Base-by-base conservation (phyloP, 192 early-diverging fungal species). In the Coemansia sp. region DNA sequence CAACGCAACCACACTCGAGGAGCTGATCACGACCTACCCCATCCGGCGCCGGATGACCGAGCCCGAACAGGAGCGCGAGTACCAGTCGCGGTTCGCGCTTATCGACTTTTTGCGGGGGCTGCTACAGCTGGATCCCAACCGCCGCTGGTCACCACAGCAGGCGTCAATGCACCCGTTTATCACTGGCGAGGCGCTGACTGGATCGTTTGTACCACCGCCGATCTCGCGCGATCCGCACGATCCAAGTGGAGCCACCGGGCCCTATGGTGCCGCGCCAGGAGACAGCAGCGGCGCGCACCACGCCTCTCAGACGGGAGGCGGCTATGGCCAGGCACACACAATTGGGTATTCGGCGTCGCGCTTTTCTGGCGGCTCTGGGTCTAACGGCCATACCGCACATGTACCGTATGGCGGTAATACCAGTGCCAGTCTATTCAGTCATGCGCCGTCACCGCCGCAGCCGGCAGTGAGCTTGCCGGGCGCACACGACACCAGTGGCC, bases 111-210 rank as follows among this genome's bases (percentile, higher is more conserved):
- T 97, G 15, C 78, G 84, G 28, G 94, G 94, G 10, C 68, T 97
- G n/a, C 72, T 99, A 39, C 85, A 87, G 36, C 55, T 97, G 26
- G 95, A 99, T 50, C 94, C 93, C 2, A 81, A 90, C 53, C 90
- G 90, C 64, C 81, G 96, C 46, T 97, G 94, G 94, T 88, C 92
- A 8, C 94, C 96, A 12, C 87, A 90, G 32, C 92, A 99, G 66
- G 96, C 96, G 1, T 82, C 86, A 14, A 73, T 88, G 63, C 96
- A 99, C 55, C 96, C 96, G 8, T 97, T 99, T 61, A 92, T 97
- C 39, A 96, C 94, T 0, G 93, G 92, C 3, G 88, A 93, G 60
- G 71, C 75, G 12, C 91, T 86, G 25, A 67, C 73, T 5, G 86
- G 83, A 0, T 83, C 86, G 2, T 77, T 63, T 63, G 44, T 62